These are phyloP conservation scores for Trametes hirsuta DNA, from an alignment of 1,284 basidiomycete species.

Conservation along the genomic window DNA sequence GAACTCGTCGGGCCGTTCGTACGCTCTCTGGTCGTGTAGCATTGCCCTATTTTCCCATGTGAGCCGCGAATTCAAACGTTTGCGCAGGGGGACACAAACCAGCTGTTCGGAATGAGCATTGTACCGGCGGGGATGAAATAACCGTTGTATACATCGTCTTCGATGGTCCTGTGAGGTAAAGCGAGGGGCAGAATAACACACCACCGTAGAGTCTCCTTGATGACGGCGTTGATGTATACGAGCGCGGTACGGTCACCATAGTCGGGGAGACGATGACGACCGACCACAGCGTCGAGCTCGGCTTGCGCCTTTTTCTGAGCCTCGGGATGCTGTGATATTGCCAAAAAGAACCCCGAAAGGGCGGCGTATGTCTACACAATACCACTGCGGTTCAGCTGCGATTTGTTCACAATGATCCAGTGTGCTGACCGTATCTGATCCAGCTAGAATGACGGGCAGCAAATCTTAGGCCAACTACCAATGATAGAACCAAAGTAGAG, in stretches of 20 bases:
- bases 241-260: constrained; percentile 28
- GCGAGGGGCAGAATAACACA: constrained; percentile 18
- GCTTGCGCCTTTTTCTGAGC: constrained; percentile 35
- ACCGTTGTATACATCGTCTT: constrained; percentile 28
- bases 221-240: constrained; percentile 33
- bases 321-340: constrained; percentile 40
- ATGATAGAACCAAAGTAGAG: neutral
- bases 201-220: constrained; percentile 35
- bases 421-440: constrained; percentile 1
- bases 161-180: constrained; percentile 15
- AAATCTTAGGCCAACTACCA: neutral
- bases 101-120: constrained; percentile 18
- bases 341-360: constrained; percentile 24
- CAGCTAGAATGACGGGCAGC: neutral
- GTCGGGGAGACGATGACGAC: constrained; percentile 29
- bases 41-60: constrained; percentile 26
- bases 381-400: neutral
- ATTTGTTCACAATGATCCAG: neutral
- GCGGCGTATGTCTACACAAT: neutral
- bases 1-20: constrained; percentile 31
- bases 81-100: constrained; percentile 6
- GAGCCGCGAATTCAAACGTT: neutral
- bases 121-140: constrained; percentile 26
- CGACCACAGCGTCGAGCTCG: constrained; percentile 32
- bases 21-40: constrained; percentile 31